Evolutionary conservation across 345 rosid species (phyloP).

Genomic region (Excoecaria agallocha): DNA sequence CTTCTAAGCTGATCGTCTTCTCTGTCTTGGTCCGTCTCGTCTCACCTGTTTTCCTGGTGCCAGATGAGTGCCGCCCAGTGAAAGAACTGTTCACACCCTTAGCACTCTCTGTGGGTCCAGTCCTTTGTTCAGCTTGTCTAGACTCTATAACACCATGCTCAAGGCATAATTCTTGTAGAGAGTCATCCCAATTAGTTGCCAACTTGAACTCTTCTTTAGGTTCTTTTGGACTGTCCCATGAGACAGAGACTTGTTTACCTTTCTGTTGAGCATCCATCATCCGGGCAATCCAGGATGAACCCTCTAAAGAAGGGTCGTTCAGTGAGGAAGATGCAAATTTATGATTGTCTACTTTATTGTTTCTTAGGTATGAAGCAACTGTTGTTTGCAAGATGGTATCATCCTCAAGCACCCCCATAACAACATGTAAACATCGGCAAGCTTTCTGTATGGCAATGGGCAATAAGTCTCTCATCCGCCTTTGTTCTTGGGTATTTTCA

Average conservation of each 20-base stretch:
- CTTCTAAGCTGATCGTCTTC: conserved; percentile 81
- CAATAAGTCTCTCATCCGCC: conserved; percentile 46
- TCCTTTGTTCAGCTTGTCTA: conserved; percentile 33
- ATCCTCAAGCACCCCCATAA: conserved; percentile 56
- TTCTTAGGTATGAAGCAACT: conserved; percentile 29
- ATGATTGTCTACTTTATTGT: conserved; percentile 27
- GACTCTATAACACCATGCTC: conserved; percentile 38
- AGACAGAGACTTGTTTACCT: conserved; percentile 58
- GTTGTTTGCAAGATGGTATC: conserved; percentile 31
- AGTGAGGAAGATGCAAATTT: conserved; percentile 31
- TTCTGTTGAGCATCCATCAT: conserved; percentile 57
- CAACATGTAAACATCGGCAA: conserved; percentile 47
- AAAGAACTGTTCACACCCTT: conserved; percentile 33
- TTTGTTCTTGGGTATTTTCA: conserved; percentile 42
- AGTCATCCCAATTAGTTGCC: conserved; percentile 41
- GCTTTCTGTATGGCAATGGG: conserved; percentile 47
- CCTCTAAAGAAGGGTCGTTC: conserved; percentile 42
- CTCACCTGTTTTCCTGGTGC: conserved; percentile 49
- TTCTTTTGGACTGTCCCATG: conserved; percentile 56
- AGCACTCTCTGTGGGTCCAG: conserved; percentile 31
- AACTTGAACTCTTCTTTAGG: conserved; percentile 59
- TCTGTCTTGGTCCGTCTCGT: conserved; percentile 71
- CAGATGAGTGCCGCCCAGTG: conserved; percentile 30
- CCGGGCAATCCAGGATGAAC: conserved; percentile 56
- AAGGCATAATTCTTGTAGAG: conserved; percentile 30